phyloP scores from a whole-genome alignment of 805 yeast genomes.

The Blastobotrys robertii region DNA sequence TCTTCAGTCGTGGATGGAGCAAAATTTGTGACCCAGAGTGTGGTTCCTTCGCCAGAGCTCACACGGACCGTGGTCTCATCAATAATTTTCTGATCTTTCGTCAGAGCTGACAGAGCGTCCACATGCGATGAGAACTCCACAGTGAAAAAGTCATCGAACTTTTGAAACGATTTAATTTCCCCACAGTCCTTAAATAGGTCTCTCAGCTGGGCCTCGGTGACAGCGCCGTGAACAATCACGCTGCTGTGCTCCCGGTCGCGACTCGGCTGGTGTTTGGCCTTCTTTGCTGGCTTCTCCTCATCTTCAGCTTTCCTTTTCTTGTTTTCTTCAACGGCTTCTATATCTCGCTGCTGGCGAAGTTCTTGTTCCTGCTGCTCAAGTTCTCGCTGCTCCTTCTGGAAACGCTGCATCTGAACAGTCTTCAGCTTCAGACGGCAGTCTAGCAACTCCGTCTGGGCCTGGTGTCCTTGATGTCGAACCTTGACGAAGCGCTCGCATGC shows the following conservation, averaged over 20 bases:
- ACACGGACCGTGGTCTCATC: conserved; percentile 38
- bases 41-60: conserved; percentile 35
- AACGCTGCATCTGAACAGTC: too few relatives aligned
- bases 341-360: not conserved
- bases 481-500: too few relatives aligned
- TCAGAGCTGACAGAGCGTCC: conserved; percentile 47
- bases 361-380: not conserved
- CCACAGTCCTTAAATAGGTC: conserved; percentile 57
- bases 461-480: too few relatives aligned
- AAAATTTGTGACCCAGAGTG: conserved; percentile 66
- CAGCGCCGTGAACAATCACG: conserved; percentile 40
- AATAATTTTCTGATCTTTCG: conserved; percentile 44
- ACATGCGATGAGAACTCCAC: conserved; percentile 45
- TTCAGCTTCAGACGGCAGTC: too few relatives aligned
- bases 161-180: conserved; percentile 30
- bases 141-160: conserved; percentile 32
- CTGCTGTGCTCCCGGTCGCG: conserved; percentile 54
- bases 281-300: conserved; percentile 2
- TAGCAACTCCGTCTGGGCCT: too few relatives aligned
- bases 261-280: conserved; percentile 8
- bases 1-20: conserved; percentile 44
- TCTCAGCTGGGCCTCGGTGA: conserved; percentile 32
- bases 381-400: too few relatives aligned
- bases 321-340: too few relatives aligned
- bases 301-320: not conserved